phyloP scores from a whole-genome alignment of 2,329 filamentous ascomycete species.

The Fusarium annulatum region DNA sequence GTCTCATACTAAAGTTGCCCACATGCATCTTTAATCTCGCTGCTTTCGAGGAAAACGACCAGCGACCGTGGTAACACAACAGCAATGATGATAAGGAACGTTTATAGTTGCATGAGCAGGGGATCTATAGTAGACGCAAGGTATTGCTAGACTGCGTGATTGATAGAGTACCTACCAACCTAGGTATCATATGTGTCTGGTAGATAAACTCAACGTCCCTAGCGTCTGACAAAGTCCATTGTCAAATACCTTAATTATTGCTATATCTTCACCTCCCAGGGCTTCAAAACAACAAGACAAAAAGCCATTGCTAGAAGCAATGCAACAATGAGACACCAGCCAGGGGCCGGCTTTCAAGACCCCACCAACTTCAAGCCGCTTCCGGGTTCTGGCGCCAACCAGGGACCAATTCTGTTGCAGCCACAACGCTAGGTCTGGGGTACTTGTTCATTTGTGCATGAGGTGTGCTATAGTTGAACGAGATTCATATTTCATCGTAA shows the following conservation, averaged over 20 bases:
- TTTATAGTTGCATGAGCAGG: background rate
- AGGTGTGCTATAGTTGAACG: background rate
- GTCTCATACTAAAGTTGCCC: background rate
- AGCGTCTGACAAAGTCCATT: background rate
- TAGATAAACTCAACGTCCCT: background rate
- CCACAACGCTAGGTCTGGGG: slow-evolving; percentile 39
- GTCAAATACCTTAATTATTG: background rate
- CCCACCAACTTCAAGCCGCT: slow-evolving; percentile 38
- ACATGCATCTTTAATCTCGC: slow-evolving; percentile 22
- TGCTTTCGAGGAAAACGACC: slow-evolving; percentile 9
- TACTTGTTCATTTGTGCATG: slow-evolving; percentile 24
- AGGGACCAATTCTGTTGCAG: slow-evolving; percentile 30
- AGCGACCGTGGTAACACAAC: slow-evolving; percentile 15
- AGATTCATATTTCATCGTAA: slow-evolving; percentile 3
- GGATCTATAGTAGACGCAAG: background rate
- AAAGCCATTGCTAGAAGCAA: slow-evolving; percentile 5
- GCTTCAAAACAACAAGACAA: background rate
- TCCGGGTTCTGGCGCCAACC: slow-evolving; percentile 21
- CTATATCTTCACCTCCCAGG: background rate
- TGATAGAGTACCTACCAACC: background rate
- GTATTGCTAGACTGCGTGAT: background rate
- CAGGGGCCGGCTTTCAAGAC: slow-evolving; percentile 20
- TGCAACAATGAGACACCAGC: slow-evolving; percentile 19
- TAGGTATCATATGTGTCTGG: background rate
- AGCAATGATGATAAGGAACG: slow-evolving; percentile 11